Percentiles rank a stretch among this genome's conserved stretches.
Evolutionary conservation across 306 rosid species (phyloP).

Genomic region (Pterocarpus santalinus): DNA sequence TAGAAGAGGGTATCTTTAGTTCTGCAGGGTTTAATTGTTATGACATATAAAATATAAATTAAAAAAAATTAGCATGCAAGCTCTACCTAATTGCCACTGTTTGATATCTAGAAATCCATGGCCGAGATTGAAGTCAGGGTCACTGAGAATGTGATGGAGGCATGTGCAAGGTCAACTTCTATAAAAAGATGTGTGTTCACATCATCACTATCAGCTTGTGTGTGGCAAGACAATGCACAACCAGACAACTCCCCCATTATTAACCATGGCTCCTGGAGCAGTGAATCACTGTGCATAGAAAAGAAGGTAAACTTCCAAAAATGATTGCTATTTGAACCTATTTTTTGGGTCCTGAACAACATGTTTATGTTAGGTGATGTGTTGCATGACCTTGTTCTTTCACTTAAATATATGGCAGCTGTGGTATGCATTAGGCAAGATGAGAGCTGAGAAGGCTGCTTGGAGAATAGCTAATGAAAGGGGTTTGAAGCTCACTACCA

Average conservation of each 20-base stretch:
- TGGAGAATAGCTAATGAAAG: conserved; percentile 80
- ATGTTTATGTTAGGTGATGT: neutral
- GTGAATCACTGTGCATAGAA: conserved; percentile 66
- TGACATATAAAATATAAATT: neutral
- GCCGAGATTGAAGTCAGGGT: conserved; percentile 79
- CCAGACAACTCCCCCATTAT: conserved; percentile 47
- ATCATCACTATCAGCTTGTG: conserved; percentile 83
- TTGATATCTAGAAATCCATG: conserved; percentile 73
- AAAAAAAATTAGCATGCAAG: neutral
- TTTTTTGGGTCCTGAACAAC: neutral
- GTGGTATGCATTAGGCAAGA: conserved; percentile 91
- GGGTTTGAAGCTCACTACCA: conserved; percentile 70
- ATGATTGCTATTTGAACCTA: neutral
- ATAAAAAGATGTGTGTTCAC: conserved; percentile 83
- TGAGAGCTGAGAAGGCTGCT: conserved; percentile 83
- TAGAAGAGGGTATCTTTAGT: neutral
- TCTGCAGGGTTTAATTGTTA: neutral
- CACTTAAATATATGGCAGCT: conserved; percentile 58
- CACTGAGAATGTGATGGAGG: conserved; percentile 84
- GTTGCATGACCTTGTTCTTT: conserved; percentile 7
- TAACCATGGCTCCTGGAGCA: conserved; percentile 77
- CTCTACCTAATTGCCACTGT: conserved; percentile 26
- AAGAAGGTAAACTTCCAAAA: conserved; percentile 63
- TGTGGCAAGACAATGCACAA: conserved; percentile 64
- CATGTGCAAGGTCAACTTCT: conserved; percentile 74